Percentiles rank a stretch among this genome's conserved stretches.
These are phyloP conservation scores for Ilex aquifolium DNA, from an alignment of 257 asterid genomes.

Conservation along the genomic window DNA sequence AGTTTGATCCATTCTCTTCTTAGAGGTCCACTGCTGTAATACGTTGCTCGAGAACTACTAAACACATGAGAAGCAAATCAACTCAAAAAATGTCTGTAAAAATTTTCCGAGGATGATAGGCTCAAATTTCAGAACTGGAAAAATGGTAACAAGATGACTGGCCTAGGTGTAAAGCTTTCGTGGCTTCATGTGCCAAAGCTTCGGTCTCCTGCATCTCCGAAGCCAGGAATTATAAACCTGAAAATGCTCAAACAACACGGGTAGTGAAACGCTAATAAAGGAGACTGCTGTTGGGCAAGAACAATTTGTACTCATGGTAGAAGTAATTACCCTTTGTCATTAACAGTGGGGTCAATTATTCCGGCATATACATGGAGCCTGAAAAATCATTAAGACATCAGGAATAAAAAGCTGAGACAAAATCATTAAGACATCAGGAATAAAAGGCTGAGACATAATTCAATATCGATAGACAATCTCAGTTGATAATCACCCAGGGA, in stretches of 20 bases:
- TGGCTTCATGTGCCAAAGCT: constrained; percentile 71
- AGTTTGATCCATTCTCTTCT: too few relatives aligned
- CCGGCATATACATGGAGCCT: constrained; percentile 95
- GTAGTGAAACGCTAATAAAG: not conserved
- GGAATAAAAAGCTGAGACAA: not conserved
- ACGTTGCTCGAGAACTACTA: too few relatives aligned
- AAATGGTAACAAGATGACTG: not conserved
- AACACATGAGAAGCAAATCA: too few relatives aligned
- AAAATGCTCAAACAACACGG: constrained; percentile 16
- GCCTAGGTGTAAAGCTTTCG: constrained; percentile 2
- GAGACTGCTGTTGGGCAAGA: not conserved
- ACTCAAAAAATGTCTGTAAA: not conserved
- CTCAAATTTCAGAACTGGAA: constrained; percentile 9
- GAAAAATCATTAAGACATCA: constrained; percentile 8
- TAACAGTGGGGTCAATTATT: constrained; percentile 69
- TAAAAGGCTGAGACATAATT: too few relatives aligned
- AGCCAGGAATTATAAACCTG: constrained; percentile 91
- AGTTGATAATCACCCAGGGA: constrained; percentile 63
- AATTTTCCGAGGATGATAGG: constrained; percentile 4
- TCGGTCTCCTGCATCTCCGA: constrained; percentile 97
- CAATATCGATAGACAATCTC: not conserved
- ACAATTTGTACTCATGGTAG: not conserved
- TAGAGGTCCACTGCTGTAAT: too few relatives aligned
- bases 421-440: too few relatives aligned
- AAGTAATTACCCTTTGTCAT: constrained; percentile 69